Conservation (phyloP, 164 flowering plant species). For the Chimonanthus praecox region DNA sequence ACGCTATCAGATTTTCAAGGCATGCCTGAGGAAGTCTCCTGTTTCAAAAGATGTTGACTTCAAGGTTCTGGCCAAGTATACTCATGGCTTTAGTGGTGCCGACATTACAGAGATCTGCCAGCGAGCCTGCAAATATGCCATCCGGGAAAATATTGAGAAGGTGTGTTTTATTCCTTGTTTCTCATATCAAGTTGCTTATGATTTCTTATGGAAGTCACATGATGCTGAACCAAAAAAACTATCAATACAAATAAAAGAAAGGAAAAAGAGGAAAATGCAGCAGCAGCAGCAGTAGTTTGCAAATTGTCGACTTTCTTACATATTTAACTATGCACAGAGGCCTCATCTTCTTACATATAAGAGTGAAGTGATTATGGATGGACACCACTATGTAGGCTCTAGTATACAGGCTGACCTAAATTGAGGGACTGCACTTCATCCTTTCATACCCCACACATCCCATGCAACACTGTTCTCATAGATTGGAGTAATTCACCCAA, state of each 20-base stretch:
- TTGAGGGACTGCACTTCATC: background rate
- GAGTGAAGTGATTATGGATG: background rate
- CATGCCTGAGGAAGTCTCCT: conserved; percentile 82
- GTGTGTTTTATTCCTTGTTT: conserved; percentile 24
- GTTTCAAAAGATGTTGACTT: conserved; percentile 71
- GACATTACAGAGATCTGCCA: conserved; percentile 91
- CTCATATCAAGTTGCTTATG: background rate
- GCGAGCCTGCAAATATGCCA: conserved; percentile 81
- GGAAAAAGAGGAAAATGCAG: too few relatives aligned
- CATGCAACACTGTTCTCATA: background rate
- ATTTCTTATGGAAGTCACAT: background rate
- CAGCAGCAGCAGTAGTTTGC: background rate
- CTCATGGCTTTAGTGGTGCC: conserved; percentile 92
- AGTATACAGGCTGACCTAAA: background rate
- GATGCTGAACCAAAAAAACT: background rate
- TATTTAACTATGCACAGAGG: too few relatives aligned
- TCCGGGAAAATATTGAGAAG: conserved; percentile 80
- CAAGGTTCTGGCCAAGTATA: conserved; percentile 70
- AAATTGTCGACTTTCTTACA: background rate
- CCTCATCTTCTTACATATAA: too few relatives aligned
- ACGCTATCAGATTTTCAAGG: conserved; percentile 63
- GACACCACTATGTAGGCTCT: background rate
- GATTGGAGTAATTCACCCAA: background rate
- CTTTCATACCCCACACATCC: background rate
- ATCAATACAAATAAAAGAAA: too few relatives aligned